Percentiles rank a stretch among this genome's conserved stretches.
Conservation (phyloP, 2,329 filamentous ascomycete species). For the Shiraia bambusicola region DNA sequence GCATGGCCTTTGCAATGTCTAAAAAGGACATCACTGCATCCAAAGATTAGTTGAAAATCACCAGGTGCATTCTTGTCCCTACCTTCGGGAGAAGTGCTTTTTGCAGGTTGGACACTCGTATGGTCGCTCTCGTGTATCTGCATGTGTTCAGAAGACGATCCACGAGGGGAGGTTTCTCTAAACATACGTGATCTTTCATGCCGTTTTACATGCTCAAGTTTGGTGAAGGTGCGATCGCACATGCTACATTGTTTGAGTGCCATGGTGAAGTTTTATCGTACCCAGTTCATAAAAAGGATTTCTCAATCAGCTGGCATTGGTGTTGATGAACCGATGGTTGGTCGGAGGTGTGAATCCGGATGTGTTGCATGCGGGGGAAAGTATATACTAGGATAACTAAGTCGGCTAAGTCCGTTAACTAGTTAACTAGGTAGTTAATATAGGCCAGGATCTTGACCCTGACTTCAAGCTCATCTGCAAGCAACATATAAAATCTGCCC, state of each 20-base stretch:
- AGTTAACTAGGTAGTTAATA: slow-evolving; percentile 12
- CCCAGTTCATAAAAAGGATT: neutral
- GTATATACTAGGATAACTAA: slow-evolving; percentile 35
- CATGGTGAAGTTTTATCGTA: slow-evolving; percentile 24
- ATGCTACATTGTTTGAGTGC: slow-evolving; percentile 44
- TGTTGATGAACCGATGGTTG: slow-evolving; percentile 13
- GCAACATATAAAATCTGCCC: slow-evolving; percentile 26
- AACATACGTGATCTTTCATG: slow-evolving; percentile 57
- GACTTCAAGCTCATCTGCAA: slow-evolving; percentile 32
- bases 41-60: slow-evolving; percentile 23
- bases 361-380: slow-evolving; percentile 31
- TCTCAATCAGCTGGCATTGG: slow-evolving; percentile 5
- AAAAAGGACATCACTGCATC: slow-evolving; percentile 51
- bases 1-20: slow-evolving; percentile 55
- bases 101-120: slow-evolving; percentile 57
- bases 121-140: slow-evolving; percentile 58
- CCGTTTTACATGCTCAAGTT: slow-evolving; percentile 58
- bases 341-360: slow-evolving; percentile 18
- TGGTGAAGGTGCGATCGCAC: slow-evolving; percentile 58
- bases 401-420: slow-evolving; percentile 22
- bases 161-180: neutral
- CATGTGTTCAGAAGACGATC: slow-evolving; percentile 20
- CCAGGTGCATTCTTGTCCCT: slow-evolving; percentile 13
- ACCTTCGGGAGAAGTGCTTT: slow-evolving; percentile 59
- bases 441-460: slow-evolving; percentile 26